Evolutionary conservation across 2,329 filamentous ascomycete genomes (phyloP).

Genomic region (Biscogniauxia mediterranea): DNA sequence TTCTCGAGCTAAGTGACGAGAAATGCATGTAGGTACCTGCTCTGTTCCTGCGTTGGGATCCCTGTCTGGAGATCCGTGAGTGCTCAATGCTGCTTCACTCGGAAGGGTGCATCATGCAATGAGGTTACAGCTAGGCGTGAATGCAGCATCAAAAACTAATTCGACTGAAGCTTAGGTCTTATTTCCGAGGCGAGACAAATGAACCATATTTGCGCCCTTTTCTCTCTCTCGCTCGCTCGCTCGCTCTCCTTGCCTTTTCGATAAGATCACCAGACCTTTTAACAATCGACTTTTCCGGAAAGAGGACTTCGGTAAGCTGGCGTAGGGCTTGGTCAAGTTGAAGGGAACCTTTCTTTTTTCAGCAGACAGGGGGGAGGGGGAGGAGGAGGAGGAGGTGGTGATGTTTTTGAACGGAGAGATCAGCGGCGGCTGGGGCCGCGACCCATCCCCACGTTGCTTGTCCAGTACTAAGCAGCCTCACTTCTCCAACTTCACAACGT

Average conservation of each 20-base stretch:
- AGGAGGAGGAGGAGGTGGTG: too few relatives aligned
- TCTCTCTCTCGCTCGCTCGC: not conserved
- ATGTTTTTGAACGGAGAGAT: not conserved
- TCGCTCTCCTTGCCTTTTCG: slow-evolving; percentile 10
- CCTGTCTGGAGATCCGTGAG: not conserved
- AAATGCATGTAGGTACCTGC: not conserved
- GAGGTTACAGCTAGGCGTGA: not conserved
- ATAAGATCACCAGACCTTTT: slow-evolving; percentile 6
- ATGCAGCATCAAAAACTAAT: not conserved
- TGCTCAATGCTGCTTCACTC: not conserved
- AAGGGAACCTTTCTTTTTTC: slow-evolving; percentile 3
- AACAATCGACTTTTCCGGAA: slow-evolving; percentile 10
- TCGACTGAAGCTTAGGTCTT: not conserved
- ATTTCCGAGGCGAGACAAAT: not conserved
- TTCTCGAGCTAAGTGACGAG: not conserved
- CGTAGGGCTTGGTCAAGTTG: slow-evolving; percentile 13
- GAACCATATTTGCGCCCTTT: not conserved
- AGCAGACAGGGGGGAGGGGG: not conserved
- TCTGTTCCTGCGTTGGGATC: not conserved
- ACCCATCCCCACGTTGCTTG: slow-evolving; percentile 10
- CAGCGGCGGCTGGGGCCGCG: slow-evolving; percentile 9
- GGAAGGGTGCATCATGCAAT: not conserved
- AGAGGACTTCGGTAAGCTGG: slow-evolving; percentile 14
- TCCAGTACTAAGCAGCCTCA: slow-evolving; percentile 1
- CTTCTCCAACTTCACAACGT: not conserved